Base-by-base conservation (phyloP, 441 rosid species). In the Syzygium malaccense region DNA sequence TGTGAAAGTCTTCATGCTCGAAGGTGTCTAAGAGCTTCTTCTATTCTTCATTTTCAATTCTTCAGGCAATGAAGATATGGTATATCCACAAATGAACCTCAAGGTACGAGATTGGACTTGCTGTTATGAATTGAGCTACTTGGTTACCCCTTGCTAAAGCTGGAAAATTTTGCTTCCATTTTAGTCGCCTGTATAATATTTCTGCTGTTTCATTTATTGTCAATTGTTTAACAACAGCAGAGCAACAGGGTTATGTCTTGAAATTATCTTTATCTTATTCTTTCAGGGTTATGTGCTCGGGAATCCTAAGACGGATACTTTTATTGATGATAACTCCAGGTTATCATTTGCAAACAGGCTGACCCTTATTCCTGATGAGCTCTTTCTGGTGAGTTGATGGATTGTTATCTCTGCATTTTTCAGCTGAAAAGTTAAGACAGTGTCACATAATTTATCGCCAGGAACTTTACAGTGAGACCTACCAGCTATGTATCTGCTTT, bases 1-100 rank as follows among this genome's bases (percentile, higher is more conserved):
- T 75, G 1, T 45, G 0, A 41, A 75, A 75, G 83, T 75, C 83
- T 75, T 26, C 53, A 75, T 75, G 83, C n/a, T 75, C 14, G 49
- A 23, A 41, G 83, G 1, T 75, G 83, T 13, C 83, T 75, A 75
- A 75, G 83, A 75, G 83, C 53, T 75, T 75, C 83, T 71, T 75
- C 51, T 12, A 14, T 41, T 1, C 83, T 75, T 75, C 83, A 41
- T 75, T 41, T 75, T 23, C 83, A 75, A 75, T 3, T 49, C 32
- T 23, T 89, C 89, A 92, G 93, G 90, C 55, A 92, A 88, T 68
- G 71, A 89, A 85, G 58, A 49, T 30, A 89, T 62, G 41, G 12
- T n/a, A 8, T 33, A 62, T 55, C 91, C 91, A 32, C 54, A 14
- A 8, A 54, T 92, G 85, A 91, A 90, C 85, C 90, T 92, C 86